phyloP scores from a whole-genome alignment of 257 asterid species.

The Cordia subcordata region DNA sequence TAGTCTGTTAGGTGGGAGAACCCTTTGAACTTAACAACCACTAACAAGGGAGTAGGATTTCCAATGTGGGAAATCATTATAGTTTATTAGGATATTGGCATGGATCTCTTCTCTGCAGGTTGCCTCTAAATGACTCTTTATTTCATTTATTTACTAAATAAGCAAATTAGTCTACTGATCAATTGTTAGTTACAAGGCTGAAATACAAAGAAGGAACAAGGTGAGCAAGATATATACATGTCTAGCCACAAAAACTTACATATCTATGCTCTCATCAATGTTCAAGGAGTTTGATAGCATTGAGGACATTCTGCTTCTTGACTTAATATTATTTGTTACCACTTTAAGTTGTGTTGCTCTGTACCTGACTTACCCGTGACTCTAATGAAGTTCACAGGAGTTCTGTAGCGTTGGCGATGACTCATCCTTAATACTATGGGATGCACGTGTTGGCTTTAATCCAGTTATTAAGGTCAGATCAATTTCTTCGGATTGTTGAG shows the following conservation, averaged over 20 bases:
- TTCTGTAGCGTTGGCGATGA: slow-evolving; percentile 99
- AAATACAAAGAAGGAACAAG: too few species aligned
- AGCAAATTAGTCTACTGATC: too few species aligned
- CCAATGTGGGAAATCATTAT: too few species aligned
- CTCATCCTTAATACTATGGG: slow-evolving; percentile 96
- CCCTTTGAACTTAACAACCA: too few species aligned
- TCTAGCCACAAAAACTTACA: too few species aligned
- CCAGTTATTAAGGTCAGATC: slow-evolving; percentile 75
- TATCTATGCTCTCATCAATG: too few species aligned
- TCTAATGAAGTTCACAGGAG: slow-evolving; percentile 76
- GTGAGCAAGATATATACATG: too few species aligned
- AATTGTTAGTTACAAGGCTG: too few species aligned
- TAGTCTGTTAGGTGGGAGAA: too few species aligned
- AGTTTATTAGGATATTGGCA: background rate
- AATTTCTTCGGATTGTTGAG: slow-evolving; percentile 14
- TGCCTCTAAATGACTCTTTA: too few species aligned
- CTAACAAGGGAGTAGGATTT: too few species aligned
- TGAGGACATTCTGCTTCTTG: background rate
- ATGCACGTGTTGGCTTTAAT: slow-evolving; percentile 67
- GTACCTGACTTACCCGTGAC: slow-evolving; percentile 14
- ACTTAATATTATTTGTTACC: background rate
- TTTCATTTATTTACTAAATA: background rate
- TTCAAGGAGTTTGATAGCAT: too few species aligned
- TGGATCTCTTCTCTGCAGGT: background rate
- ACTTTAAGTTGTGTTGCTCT: background rate